A percentile compares a stretch with the other conserved stretches of the same genome.
Evolutionary conservation across 805 yeast genomes (phyloP).

Genomic region (Sugiyamaella lignohabitans): DNA sequence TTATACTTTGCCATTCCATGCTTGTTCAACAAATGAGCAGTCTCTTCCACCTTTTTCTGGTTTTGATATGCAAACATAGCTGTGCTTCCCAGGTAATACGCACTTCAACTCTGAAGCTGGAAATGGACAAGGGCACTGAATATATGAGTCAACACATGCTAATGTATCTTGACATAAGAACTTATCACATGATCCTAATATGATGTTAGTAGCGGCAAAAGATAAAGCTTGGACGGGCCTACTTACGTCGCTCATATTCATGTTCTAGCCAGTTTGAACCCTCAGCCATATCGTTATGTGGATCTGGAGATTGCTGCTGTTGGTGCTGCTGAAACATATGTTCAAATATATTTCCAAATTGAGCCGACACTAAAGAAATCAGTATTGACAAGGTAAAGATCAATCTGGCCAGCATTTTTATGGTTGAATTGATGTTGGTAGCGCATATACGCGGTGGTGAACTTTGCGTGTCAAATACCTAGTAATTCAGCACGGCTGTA

Average conservation of each 20-base stretch:
- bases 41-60: slow-evolving; percentile 64
- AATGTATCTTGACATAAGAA: slow-evolving; percentile 82
- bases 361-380: slow-evolving; percentile 26
- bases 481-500: no score
- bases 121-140: slow-evolving; percentile 86
- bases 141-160: slow-evolving; percentile 60
- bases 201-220: neutral
- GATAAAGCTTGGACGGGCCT: neutral
- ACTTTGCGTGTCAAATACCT: no score
- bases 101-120: slow-evolving; percentile 84
- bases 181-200: slow-evolving; percentile 40
- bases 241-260: slow-evolving; percentile 21
- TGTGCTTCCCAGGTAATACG: slow-evolving; percentile 56
- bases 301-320: slow-evolving; percentile 34
- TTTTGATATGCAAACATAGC: slow-evolving; percentile 75
- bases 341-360: slow-evolving; percentile 42
- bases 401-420: neutral
- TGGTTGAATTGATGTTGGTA: no score
- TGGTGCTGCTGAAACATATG: slow-evolving; percentile 34
- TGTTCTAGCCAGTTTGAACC: slow-evolving; percentile 24
- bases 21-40: slow-evolving; percentile 79
- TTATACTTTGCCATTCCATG: slow-evolving; percentile 52
- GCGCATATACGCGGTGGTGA: no score
- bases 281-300: slow-evolving; percentile 18
- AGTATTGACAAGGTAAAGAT: neutral